Base-by-base conservation (phyloP, 352 stramenopile genomes). In the Phytophthora nicotianae region DNA sequence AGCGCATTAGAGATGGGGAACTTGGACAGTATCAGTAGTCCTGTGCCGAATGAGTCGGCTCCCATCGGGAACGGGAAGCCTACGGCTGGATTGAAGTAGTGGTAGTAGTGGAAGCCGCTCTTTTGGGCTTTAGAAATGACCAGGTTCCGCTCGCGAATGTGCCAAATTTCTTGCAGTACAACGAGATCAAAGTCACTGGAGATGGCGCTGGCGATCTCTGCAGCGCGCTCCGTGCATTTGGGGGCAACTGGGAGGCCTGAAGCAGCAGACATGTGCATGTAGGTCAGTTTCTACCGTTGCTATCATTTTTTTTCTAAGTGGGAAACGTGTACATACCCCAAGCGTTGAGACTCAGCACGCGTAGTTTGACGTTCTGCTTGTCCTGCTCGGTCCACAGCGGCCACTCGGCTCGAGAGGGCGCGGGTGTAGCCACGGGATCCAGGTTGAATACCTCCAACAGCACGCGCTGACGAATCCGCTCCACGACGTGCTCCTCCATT, bases 151-250 rank as follows among this genome's bases (percentile, higher is more conserved):
- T 93, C 85, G 58, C 85, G 85, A 17, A 83, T 65, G 55, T 93
- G 85, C 85, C 85, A 93, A 35, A 93, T 88, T 60, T 93, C 85
- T 54, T 93, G 85, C 50, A 93, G 62, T 49, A 90, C 81, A n/a
- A 93, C 82, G n/a, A 93, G 68, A 29, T 93, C 85, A 37, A 77
- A 90, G 56, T 72, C 72, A n/a, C 23, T 71, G 8, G 84, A 73
- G 45, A 93, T 85, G 29, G 83, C 83, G n/a, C 65, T 79, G 19
- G 80, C 85, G 60, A 93, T 90, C 50, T 89, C 72, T 0, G 62
- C 40, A 1, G 81, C 85, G 14, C 85, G 82, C 59, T 93, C 81
- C 0, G 75, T 88, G 27, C 77, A 86, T 43, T 90, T 79, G 6
- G 85, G 85, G 21, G 85, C 79, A 5, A 91, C 76, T 0, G 85